Evolutionary conservation across 306 rosid genomes (phyloP).

Genomic region (Senna tora): DNA sequence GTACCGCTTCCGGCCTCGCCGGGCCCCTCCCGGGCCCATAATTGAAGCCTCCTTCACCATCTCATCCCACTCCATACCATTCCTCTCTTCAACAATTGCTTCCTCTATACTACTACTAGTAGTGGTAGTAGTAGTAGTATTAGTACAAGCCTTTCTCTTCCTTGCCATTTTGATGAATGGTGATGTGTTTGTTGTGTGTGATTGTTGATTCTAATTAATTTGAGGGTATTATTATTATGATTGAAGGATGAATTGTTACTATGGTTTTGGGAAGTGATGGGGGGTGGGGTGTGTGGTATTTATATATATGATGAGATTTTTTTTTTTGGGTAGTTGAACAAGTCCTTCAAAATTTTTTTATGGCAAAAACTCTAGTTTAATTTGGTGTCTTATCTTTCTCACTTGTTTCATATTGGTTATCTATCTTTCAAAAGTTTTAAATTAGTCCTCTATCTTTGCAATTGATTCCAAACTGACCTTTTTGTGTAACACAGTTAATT

Average conservation of each 20-base stretch:
- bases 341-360: slow-evolving; percentile 46
- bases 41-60: slow-evolving; percentile 77
- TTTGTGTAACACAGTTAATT: no score
- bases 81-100: slow-evolving; percentile 57
- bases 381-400: no score
- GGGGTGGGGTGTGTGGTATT: slow-evolving; percentile 34
- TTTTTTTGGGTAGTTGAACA: slow-evolving; percentile 48
- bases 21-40: slow-evolving; percentile 42
- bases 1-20: slow-evolving; percentile 61
- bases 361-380: no score
- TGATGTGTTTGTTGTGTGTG: no score
- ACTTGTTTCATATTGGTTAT: no score
- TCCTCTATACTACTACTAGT: slow-evolving; percentile 21
- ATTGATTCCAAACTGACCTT: no score
- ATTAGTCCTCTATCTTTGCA: no score
- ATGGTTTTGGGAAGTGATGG: slow-evolving; percentile 19
- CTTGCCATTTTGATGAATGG: slow-evolving; percentile 73
- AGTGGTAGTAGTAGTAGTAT: no score
- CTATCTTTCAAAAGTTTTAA: no score
- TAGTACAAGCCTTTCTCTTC: slow-evolving; percentile 61
- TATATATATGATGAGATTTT: background rate
- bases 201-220: background rate
- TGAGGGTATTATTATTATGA: background rate
- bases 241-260: slow-evolving; percentile 22
- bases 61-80: slow-evolving; percentile 69